phyloP scores from a whole-genome alignment of 148 eudicot species.

The Rhododendron ovatum region DNA sequence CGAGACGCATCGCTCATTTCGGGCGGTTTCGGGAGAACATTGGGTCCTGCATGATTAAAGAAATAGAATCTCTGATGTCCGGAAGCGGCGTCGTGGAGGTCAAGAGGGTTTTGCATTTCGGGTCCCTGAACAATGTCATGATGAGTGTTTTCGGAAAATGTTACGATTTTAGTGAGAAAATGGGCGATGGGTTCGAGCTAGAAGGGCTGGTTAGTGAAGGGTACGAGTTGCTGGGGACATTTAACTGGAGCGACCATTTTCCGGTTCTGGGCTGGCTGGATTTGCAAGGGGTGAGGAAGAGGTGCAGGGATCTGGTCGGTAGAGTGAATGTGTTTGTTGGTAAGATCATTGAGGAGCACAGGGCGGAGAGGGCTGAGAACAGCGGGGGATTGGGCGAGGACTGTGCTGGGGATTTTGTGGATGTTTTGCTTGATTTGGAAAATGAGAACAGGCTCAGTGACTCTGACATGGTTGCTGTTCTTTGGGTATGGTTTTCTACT shows the following conservation, averaged over 20 bases:
- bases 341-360: slow-evolving; percentile 56
- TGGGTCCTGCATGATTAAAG: slow-evolving; percentile 38
- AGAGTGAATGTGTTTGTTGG: slow-evolving; percentile 73
- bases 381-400: slow-evolving; percentile 22
- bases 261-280: slow-evolving; percentile 69
- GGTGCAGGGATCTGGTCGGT: slow-evolving; percentile 48
- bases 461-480: slow-evolving; percentile 86
- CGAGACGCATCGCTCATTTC: slow-evolving; percentile 34
- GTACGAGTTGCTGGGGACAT: slow-evolving; percentile 66
- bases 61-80: slow-evolving; percentile 31
- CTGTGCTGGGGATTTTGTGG: slow-evolving; percentile 60
- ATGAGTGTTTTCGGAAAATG: slow-evolving; percentile 72
- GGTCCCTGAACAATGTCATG: slow-evolving; percentile 84
- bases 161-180: slow-evolving; percentile 30
- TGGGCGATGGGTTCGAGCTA: slow-evolving; percentile 23
- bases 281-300: slow-evolving; percentile 71
- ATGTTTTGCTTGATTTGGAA: slow-evolving; percentile 78
- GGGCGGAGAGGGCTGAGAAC: slow-evolving; percentile 18
- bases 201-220: slow-evolving; percentile 77
- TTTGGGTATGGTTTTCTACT: slow-evolving; percentile 57
- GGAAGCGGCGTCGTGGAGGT: slow-evolving; percentile 41
- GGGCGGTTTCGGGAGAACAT: slow-evolving; percentile 36
- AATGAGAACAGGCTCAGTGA: slow-evolving; percentile 54
- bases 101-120: slow-evolving; percentile 56
- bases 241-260: slow-evolving; percentile 93